These are phyloP conservation scores for Hygrophorus pudorinus DNA, from an alignment of 768 basidiomycete genomes.

Conservation along the genomic window DNA sequence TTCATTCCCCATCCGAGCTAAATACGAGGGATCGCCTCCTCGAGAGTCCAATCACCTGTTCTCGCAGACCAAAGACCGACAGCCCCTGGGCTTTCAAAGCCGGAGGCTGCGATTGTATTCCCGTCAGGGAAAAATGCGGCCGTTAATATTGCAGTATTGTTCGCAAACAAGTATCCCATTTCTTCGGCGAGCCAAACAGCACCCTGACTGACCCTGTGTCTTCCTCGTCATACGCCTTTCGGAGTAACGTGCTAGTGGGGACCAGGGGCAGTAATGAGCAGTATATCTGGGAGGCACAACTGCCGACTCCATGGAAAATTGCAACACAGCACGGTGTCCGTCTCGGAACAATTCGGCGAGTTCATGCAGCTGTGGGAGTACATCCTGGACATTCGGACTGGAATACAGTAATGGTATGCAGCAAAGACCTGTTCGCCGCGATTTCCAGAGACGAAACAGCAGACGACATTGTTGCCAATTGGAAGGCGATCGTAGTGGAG, in stretches of 20 bases:
- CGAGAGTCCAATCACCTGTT: not conserved
- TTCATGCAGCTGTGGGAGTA: not conserved
- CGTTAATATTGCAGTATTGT: not conserved
- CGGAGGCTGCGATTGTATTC: not conserved
- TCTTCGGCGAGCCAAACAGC: not conserved
- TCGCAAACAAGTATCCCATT: not conserved
- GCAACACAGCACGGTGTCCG: not conserved
- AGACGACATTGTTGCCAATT: constrained; percentile 10
- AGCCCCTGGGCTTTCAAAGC: not conserved
- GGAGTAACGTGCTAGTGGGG: not conserved
- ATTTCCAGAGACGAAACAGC: not conserved
- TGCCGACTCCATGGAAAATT: not conserved
- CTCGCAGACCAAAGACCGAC: not conserved
- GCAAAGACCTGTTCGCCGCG: not conserved
- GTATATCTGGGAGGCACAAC: not conserved
- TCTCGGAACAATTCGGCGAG: not conserved
- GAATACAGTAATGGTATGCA: not conserved
- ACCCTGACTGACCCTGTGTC: not conserved
- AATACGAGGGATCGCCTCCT: not conserved
- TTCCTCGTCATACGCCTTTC: not conserved
- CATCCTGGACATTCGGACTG: not conserved
- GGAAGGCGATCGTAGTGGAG: constrained; percentile 16
- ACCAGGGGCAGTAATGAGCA: not conserved
- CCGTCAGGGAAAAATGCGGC: not conserved
- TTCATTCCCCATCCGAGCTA: not conserved